Evolutionary conservation across 768 basidiomycete species (phyloP).

Genomic region (Cubamyces lactineus): DNA sequence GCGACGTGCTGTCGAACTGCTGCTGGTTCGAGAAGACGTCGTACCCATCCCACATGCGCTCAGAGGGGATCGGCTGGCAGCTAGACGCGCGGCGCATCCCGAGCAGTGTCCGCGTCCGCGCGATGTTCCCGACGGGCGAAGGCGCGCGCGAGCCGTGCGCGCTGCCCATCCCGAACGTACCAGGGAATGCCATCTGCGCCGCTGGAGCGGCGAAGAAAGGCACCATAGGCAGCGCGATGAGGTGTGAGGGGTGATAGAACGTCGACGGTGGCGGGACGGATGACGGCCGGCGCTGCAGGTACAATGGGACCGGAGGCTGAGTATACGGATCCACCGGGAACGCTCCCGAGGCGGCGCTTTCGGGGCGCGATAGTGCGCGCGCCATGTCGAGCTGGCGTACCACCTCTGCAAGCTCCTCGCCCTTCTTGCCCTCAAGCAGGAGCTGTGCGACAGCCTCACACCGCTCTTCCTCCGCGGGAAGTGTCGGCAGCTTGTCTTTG

Average conservation of each 20-base stretch:
- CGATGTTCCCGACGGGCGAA: conserved; percentile 50
- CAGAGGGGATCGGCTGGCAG: conserved; percentile 43
- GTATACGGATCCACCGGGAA: conserved; percentile 25
- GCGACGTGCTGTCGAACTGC: conserved; percentile 3
- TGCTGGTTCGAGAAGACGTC: conserved; percentile 16
- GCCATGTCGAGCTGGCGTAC: conserved; percentile 54
- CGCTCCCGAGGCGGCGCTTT: conserved; percentile 26
- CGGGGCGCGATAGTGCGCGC: conserved; percentile 20
- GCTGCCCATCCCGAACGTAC: conserved; percentile 1
- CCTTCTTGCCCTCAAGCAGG: conserved; percentile 70
- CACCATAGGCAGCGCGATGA: conserved; percentile 47
- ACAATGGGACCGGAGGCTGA: conserved; percentile 24
- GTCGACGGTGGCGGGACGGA: conserved; percentile 62
- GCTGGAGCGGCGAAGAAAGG: conserved; percentile 41
- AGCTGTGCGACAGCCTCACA: conserved; percentile 63
- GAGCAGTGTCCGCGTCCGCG: conserved; percentile 45
- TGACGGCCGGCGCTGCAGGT: conserved; percentile 57
- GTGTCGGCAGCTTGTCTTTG: conserved; percentile 35
- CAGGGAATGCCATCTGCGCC: conserved; percentile 13
- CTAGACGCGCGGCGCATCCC: conserved; percentile 56
- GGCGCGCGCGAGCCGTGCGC: conserved; percentile 41
- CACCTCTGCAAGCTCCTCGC: conserved; percentile 65
- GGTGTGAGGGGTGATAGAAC: conserved; percentile 32
- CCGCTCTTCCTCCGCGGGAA: conserved; percentile 36
- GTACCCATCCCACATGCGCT: conserved; percentile 38